Evolutionary conservation across 345 rosid genomes (phyloP).

Genomic region (Hibiscus mutabilis): DNA sequence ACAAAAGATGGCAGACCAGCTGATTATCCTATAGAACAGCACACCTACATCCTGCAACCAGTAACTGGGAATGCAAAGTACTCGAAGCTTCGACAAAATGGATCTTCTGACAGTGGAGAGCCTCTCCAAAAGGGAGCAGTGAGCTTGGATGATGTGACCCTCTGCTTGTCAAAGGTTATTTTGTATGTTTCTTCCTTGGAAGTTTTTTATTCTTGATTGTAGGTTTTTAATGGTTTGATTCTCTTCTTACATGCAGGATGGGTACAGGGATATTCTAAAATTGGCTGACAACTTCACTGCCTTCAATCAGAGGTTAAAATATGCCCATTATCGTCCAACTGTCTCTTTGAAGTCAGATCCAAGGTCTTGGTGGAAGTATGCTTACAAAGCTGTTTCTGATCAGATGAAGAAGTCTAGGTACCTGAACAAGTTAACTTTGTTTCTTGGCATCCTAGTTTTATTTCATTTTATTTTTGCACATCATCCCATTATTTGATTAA

Average conservation of each 20-base stretch:
- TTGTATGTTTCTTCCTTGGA: constrained; percentile 11
- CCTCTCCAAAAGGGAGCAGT: constrained; percentile 79
- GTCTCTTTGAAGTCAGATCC: constrained; percentile 64
- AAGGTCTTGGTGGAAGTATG: constrained; percentile 95
- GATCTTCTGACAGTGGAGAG: constrained; percentile 31
- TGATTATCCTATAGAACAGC: constrained; percentile 44
- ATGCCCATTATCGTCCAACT: constrained; percentile 84
- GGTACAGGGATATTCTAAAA: constrained; percentile 74
- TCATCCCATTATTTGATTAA: not conserved
- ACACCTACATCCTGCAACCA: constrained; percentile 83
- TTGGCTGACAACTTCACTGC: constrained; percentile 91
- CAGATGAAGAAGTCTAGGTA: constrained; percentile 88
- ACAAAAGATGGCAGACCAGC: constrained; percentile 76
- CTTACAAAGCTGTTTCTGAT: constrained; percentile 71
- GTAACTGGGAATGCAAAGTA: constrained; percentile 89
- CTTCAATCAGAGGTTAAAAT: constrained; percentile 78
- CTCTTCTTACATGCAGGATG: constrained; percentile 54
- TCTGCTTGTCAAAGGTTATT: constrained; percentile 84
- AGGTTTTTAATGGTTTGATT: constrained; percentile 19
- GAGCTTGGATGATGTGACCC: constrained; percentile 87
- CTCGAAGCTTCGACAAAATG: constrained; percentile 44
- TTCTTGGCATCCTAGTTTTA: not conserved
- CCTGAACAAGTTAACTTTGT: not conserved
- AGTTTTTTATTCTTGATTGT: constrained; percentile 13
- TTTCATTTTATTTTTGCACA: not conserved